These are phyloP conservation scores for Alternaria burnsii DNA, from an alignment of 2,329 filamentous ascomycete species.

Conservation along the genomic window DNA sequence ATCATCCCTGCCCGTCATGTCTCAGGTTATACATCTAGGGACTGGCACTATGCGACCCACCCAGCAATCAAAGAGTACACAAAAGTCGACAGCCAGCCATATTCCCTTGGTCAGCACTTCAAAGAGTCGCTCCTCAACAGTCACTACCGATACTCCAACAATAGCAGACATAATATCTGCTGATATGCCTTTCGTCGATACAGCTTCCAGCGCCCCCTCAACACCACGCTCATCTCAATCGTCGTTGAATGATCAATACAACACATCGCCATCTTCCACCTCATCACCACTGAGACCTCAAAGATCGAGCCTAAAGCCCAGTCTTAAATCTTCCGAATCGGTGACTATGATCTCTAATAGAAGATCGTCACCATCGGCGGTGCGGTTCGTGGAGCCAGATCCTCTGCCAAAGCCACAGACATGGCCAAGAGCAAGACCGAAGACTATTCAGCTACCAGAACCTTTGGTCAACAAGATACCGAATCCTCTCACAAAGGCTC, in stretches of 20 bases:
- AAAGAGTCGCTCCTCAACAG: constrained; percentile 8
- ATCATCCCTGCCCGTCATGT: constrained; percentile 31
- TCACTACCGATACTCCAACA: neutral
- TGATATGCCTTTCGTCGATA: constrained; percentile 15
- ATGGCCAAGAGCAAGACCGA: constrained; percentile 9
- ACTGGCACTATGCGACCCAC: constrained; percentile 25
- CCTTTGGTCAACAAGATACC: constrained; percentile 15
- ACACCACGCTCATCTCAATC: constrained; percentile 31
- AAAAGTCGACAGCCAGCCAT: constrained; percentile 20
- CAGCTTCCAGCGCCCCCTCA: constrained; percentile 24
- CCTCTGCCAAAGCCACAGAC: constrained; percentile 15
- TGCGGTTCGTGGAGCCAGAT: constrained; percentile 37
- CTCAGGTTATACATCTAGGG: constrained; percentile 28
- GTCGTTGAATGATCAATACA: constrained; percentile 25
- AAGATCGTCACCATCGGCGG: constrained; percentile 31
- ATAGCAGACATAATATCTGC: constrained; percentile 10
- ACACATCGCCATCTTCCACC: constrained; percentile 28
- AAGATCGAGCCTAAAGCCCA: constrained; percentile 34
- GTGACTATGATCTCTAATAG: constrained; percentile 16
- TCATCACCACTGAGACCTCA: constrained; percentile 12
- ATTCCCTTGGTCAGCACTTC: constrained; percentile 11
- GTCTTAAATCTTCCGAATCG: constrained; percentile 29
- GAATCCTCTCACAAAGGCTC: constrained; percentile 12
- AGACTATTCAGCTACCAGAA: constrained; percentile 7
- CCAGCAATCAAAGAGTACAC: constrained; percentile 27